These are phyloP conservation scores for Plasmodium adleri DNA, from an alignment of 169 alveolate genomes.

Conservation along the genomic window DNA sequence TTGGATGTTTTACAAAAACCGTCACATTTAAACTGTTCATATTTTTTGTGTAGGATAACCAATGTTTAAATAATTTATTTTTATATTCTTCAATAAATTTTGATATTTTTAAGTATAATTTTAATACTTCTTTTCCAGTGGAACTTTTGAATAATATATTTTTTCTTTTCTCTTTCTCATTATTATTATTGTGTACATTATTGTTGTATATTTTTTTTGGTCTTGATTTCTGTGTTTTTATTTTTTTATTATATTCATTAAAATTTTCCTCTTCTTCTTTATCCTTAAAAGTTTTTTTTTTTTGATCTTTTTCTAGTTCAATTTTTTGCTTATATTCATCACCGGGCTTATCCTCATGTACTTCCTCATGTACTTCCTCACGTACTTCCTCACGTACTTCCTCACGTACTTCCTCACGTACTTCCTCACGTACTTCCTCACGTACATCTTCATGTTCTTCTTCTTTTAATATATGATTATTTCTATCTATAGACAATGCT, in stretches of 20 bases:
- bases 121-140: conserved; percentile 71
- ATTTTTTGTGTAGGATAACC: conserved; percentile 47
- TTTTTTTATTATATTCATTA: background rate
- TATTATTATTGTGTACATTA: background rate
- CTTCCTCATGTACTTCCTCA: background rate
- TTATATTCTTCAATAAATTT: conserved; percentile 74
- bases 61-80: conserved; percentile 66
- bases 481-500: background rate
- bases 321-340: no score
- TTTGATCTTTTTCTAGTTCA: background rate
- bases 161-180: conserved; percentile 21
- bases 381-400: no score
- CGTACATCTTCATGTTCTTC: background rate
- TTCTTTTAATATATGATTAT: background rate
- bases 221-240: background rate
- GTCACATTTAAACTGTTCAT: conserved; percentile 73
- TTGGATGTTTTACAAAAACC: conserved; percentile 74
- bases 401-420: background rate
- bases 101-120: conserved; percentile 61
- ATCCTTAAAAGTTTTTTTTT: background rate
- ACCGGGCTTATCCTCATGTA: no score
- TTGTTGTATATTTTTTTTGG: background rate
- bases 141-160: conserved; percentile 36
- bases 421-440: background rate
- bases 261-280: conserved; percentile 1